Percentiles rank a stretch among this genome's conserved stretches.
Conservation (phyloP, 371 early-diverging fungal species). For the Mucor piriformis region DNA sequence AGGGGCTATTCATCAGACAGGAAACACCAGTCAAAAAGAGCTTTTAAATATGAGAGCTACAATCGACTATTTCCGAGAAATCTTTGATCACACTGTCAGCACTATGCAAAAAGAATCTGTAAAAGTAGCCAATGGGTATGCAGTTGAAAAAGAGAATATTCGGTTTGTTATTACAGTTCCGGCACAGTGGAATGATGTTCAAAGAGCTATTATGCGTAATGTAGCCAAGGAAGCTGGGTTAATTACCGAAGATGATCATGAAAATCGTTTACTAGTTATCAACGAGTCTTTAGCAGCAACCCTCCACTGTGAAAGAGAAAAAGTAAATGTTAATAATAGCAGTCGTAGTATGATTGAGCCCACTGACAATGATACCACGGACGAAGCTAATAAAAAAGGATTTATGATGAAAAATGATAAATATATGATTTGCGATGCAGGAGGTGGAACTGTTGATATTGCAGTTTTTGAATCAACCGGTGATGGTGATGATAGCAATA, state of each 20-base stretch:
- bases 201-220: slow-evolving; percentile 43
- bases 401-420: background rate
- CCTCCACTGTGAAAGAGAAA: slow-evolving; percentile 38
- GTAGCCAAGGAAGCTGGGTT: slow-evolving; percentile 44
- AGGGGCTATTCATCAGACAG: slow-evolving; percentile 1
- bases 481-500: background rate
- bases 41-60: slow-evolving; percentile 10
- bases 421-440: slow-evolving; percentile 18
- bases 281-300: slow-evolving; percentile 51
- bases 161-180: slow-evolving; percentile 41
- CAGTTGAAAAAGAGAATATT: slow-evolving; percentile 6
- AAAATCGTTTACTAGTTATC: slow-evolving; percentile 40
- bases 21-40: background rate
- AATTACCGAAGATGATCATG: slow-evolving; percentile 39
- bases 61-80: slow-evolving; percentile 11
- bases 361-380: too few relatives aligned
- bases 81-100: slow-evolving; percentile 6
- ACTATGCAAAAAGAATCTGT: background rate
- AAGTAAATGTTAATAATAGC: background rate
- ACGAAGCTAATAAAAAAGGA: too few relatives aligned
- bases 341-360: too few relatives aligned
- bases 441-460: slow-evolving; percentile 48
- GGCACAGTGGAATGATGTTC: slow-evolving; percentile 49
- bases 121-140: too few relatives aligned
- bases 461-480: slow-evolving; percentile 13